phyloP scores from a whole-genome alignment of 169 alveolate species.

The Cystoisospora suis region DNA sequence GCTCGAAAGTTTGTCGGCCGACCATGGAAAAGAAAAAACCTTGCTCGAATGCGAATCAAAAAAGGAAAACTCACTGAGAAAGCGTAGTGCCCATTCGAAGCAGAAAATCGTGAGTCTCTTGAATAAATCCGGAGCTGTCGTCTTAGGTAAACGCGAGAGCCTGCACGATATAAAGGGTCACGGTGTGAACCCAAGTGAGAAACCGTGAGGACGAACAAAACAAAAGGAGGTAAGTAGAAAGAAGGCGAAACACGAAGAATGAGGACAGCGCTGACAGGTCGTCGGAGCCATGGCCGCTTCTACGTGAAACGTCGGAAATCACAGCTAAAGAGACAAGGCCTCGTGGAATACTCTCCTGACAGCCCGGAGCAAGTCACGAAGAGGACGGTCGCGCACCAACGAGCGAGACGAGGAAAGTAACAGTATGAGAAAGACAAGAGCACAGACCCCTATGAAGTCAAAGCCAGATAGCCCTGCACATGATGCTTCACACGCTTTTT shows the following conservation, averaged over 20 bases:
- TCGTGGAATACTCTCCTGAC: no score
- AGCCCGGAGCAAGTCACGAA: no score
- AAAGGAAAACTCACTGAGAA: conserved; percentile 42
- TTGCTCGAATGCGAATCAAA: not conserved
- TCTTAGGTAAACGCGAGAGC: conserved; percentile 62
- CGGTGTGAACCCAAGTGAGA: not conserved
- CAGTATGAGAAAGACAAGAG: no score
- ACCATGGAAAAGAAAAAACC: no score
- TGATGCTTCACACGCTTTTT: no score
- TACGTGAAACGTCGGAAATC: not conserved
- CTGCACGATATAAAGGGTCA: not conserved
- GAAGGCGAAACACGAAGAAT: not conserved
- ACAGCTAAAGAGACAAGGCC: not conserved
- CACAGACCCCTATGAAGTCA: no score
- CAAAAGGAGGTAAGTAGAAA: not conserved
- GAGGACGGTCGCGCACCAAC: no score
- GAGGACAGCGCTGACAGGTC: not conserved
- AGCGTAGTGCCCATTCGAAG: conserved; percentile 77
- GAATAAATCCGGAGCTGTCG: conserved; percentile 67
- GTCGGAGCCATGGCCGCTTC: not conserved
- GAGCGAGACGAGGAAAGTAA: no score
- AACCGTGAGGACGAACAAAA: not conserved
- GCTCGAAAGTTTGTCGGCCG: no score
- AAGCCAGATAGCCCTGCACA: no score
- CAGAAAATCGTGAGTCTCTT: conserved; percentile 71